Base-by-base conservation (phyloP, 2,329 filamentous ascomycete genomes). In the Raffaelea arxii region DNA sequence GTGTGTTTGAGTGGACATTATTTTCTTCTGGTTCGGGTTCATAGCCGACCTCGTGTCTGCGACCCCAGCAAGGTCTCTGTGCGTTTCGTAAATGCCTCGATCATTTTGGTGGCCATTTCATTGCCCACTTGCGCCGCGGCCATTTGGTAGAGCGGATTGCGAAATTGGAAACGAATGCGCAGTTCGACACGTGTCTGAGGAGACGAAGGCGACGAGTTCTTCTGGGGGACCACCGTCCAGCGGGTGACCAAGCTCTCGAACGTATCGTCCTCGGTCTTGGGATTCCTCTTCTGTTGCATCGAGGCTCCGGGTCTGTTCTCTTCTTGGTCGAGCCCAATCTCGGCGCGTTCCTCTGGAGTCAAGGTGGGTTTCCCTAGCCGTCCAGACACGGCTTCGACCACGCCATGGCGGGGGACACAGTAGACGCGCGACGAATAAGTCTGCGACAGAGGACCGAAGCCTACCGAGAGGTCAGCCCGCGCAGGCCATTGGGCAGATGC, bases 61-160 rank as follows among this genome's bases (percentile, higher is more conserved):
- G 41, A 19, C 2, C 51, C 52, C 9, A 51, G 65, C 67, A 55
- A 77, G 56, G 76, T 69, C 59, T 70, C 70, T 6, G 92, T 89
- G 58, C 86, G 75, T 64, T 78, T 77, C 68, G 96, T 90, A 69
- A 98, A 98, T 1, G 92, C 91, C 62, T 86, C 82, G 54, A 97
- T 85, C 89, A 98, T 95, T 53, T 85, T 73, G 4, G 80, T 81
- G 2, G 88, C 91, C 52, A 96, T 80, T 65, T 86, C 88, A 25
- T 87, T 84, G 53, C 88, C 87, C 22, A 92, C 82, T 27, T 86
- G 83, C 32, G 80, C 75, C 61, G 90, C 92, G 59, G 96, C 71
- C 19, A 85, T 80, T 37, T 81, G 82, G 67, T 96, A 94, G 47
- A 95, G 62, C n/a, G 90, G 87, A 65, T 90, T 97, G 55, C 79